Base-by-base conservation (phyloP, 2,329 filamentous ascomycete genomes). In the Ophiostoma ulmi region DNA sequence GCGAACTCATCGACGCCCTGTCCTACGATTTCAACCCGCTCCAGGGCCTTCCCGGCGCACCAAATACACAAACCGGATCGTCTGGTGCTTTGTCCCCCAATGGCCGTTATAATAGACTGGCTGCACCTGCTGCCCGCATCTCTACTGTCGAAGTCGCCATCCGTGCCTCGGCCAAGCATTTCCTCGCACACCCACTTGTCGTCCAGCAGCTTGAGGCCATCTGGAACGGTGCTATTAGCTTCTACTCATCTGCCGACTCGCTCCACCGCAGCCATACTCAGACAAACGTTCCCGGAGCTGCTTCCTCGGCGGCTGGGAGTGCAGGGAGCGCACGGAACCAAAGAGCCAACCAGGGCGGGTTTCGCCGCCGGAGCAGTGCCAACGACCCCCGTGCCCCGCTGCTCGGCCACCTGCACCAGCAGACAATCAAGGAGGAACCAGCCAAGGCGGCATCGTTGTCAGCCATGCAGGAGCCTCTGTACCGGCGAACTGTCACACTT, bases 141-240 rank as follows among this genome's bases (percentile, higher is more conserved):
- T 97, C 94, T 10, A 94, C 94, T 8, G 86, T 97, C 41, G 94
- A 75, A 80, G 90, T 98, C 71, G 94, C 94, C 72, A 97, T 98
- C 76, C 89, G 93, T 75, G 93, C 94, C 26, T 94, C 94, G 73
- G 92, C 94, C 31, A 97, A 98, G 80, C 90, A 93, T 75, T 97
- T 97, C 75, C 84, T 98, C 5, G 91, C 94, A 10, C 94, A 97
- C 77, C 94, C 94, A 0, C 83, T 97, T 3, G 93, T 97, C 0
- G 91, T 97, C 10, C 93, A 96, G 79, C 94, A 97, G 77, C 84
- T 98, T n/a, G 93, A 97, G 79, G 94, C 93, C 64, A 97, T 98
- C 73, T 98, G 94, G 94, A 94, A 93, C 26, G 94, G 94, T 38
- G 94, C 91, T 22, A 95, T 98, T 74, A 93, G 95, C 74, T 97